Percentiles rank a stretch among this genome's conserved stretches.
phyloP scores from a whole-genome alignment of 2,329 filamentous ascomycete genomes.

The Tolypocladium cylindrosporum region DNA sequence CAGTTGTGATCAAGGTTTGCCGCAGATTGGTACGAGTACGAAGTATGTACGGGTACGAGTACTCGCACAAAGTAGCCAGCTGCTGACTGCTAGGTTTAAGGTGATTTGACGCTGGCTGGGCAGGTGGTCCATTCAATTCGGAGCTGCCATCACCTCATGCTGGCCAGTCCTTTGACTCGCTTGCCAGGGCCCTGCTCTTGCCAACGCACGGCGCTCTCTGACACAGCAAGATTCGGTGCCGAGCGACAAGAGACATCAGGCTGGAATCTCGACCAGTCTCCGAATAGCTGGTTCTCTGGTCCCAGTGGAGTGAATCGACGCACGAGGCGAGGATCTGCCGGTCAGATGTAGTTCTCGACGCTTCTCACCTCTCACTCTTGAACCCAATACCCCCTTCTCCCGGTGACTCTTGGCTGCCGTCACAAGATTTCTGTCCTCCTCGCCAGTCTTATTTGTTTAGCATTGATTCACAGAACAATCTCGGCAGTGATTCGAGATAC shows the following conservation, averaged over 20 bases:
- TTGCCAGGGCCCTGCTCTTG: neutral
- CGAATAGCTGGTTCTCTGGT: neutral
- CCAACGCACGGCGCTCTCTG: neutral
- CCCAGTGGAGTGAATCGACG: slow-evolving; percentile 1
- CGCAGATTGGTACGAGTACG: slow-evolving; percentile 12
- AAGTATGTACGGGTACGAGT: slow-evolving; percentile 1
- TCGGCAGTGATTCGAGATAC: no score
- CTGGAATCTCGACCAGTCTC: neutral
- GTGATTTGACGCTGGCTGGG: slow-evolving; percentile 1
- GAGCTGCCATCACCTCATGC: slow-evolving; percentile 12
- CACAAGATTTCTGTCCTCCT: neutral
- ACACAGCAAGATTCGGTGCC: neutral
- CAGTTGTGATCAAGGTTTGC: slow-evolving; percentile 16
- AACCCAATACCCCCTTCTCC: neutral
- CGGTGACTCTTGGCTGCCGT: neutral
- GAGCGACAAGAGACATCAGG: slow-evolving; percentile 3
- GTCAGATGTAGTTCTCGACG: neutral
- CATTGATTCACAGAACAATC: neutral
- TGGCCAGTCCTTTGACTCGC: slow-evolving; percentile 1
- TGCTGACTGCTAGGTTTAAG: slow-evolving; percentile 2
- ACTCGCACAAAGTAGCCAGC: slow-evolving; percentile 1
- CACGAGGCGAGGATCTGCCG: neutral
- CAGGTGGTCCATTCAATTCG: neutral
- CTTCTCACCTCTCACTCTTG: neutral
- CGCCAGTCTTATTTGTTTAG: neutral